phyloP scores from a whole-genome alignment of 2,329 filamentous ascomycete species.

The Fusarium denticulatum region DNA sequence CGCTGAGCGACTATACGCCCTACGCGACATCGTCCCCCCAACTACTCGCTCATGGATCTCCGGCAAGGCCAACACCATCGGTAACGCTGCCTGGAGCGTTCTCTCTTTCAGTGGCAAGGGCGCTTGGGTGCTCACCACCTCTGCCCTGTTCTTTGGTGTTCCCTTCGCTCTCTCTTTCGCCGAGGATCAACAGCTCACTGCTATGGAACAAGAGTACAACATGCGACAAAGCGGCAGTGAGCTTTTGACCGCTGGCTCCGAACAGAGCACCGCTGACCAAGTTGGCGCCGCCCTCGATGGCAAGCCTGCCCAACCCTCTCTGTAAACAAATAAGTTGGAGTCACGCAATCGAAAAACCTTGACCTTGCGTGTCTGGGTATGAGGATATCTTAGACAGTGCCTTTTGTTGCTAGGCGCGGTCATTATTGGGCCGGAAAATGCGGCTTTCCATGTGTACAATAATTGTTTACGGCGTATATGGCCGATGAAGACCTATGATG shows the following conservation, averaged over 20 bases:
- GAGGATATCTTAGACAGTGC: constrained; percentile 29
- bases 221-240: constrained; percentile 94
- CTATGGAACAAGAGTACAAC: constrained; percentile 97
- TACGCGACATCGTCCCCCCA: constrained; percentile 80
- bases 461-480: constrained; percentile 42
- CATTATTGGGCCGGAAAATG: constrained; percentile 30
- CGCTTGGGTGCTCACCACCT: constrained; percentile 91
- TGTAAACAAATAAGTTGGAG: constrained; percentile 52
- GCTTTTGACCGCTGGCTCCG: constrained; percentile 61
- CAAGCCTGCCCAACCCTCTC: constrained; percentile 58
- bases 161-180: constrained; percentile 92
- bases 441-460: constrained; percentile 43
- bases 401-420: constrained; percentile 31
- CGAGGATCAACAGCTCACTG: constrained; percentile 95
- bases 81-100: constrained; percentile 59
- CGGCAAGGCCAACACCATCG: constrained; percentile 67
- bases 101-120: constrained; percentile 83
- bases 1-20: constrained; percentile 74
- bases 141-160: constrained; percentile 87
- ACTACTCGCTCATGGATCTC: constrained; percentile 75
- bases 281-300: constrained; percentile 61
- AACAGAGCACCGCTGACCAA: constrained; percentile 58
- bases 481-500: constrained; percentile 36
- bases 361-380: constrained; percentile 16
- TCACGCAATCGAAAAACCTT: constrained; percentile 15